Percentiles rank a stretch among this genome's conserved stretches.
These are phyloP conservation scores for Chalciporus piperatus DNA, from an alignment of 768 basidiomycete genomes.

Conservation along the genomic window DNA sequence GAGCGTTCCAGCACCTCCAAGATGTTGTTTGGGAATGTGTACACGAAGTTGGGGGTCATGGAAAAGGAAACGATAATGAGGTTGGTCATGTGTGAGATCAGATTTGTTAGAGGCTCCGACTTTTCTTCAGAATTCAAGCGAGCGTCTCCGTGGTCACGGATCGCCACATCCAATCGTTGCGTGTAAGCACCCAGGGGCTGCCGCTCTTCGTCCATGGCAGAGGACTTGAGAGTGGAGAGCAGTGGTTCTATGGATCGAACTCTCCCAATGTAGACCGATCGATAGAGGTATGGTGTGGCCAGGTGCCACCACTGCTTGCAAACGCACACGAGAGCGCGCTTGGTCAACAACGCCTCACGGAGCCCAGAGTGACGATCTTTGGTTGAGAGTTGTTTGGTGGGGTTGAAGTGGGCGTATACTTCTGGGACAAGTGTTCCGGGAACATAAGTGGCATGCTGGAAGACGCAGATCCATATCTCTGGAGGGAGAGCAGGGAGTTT, in stretches of 20 bases:
- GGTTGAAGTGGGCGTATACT: constrained; percentile 16
- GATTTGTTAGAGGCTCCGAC: constrained; percentile 1
- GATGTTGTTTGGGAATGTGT: constrained; percentile 2
- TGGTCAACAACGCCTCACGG: constrained; percentile 23
- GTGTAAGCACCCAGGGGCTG: constrained; percentile 22
- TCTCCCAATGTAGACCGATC: constrained; percentile 21
- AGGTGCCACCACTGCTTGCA: constrained; percentile 30
- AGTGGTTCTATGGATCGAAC: constrained; percentile 19
- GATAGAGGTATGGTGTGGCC: constrained; percentile 22
- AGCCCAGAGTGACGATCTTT: constrained; percentile 4
- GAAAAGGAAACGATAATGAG: constrained; percentile 23
- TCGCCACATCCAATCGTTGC: constrained; percentile 24
- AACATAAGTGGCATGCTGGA: constrained; percentile 20
- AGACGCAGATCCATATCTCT: constrained; percentile 26
- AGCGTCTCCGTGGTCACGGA: constrained; percentile 14
- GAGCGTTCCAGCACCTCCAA: constrained; percentile 14
- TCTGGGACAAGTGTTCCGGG: constrained; percentile 22
- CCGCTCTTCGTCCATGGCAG: constrained; percentile 7
- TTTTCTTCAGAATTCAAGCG: not conserved
- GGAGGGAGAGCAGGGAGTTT: constrained; percentile 13
- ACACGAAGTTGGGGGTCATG: not conserved
- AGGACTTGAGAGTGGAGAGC: constrained; percentile 9
- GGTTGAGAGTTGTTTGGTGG: constrained; percentile 7
- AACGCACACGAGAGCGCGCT: constrained; percentile 26
- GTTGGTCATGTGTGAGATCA: constrained; percentile 16